These are phyloP conservation scores for Mycosarcoma mackinlayi DNA, from an alignment of 1,284 basidiomycete species.

Conservation along the genomic window DNA sequence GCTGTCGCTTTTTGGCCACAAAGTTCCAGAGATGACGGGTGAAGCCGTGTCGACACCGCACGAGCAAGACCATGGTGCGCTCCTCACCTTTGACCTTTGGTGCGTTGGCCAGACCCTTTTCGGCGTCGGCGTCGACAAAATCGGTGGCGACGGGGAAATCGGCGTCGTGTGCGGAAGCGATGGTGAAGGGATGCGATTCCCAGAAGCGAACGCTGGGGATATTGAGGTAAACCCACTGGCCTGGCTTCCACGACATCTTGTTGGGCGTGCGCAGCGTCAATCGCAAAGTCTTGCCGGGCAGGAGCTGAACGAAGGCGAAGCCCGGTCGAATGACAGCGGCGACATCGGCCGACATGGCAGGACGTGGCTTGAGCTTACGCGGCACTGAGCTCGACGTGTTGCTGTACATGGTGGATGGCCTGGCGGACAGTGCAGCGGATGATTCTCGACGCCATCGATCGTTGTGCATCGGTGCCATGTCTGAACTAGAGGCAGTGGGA, in stretches of 20 bases:
- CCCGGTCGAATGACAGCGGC: slow-evolving; percentile 70
- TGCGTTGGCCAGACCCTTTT: slow-evolving; percentile 28
- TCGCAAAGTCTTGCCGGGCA: slow-evolving; percentile 82
- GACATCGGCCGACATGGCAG: slow-evolving; percentile 60
- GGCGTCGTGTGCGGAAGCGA: slow-evolving; percentile 76
- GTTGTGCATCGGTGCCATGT: slow-evolving; percentile 8
- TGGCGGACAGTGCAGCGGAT: slow-evolving; percentile 15
- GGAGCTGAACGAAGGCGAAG: slow-evolving; percentile 80
- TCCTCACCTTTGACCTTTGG: slow-evolving; percentile 69
- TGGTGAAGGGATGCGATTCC: slow-evolving; percentile 84
- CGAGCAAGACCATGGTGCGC: slow-evolving; percentile 77
- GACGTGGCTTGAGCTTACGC: slow-evolving; percentile 38
- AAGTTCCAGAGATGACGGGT: slow-evolving; percentile 79
- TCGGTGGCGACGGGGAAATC: slow-evolving; percentile 52
- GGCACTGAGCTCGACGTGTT: slow-evolving; percentile 14
- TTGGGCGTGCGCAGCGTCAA: slow-evolving; percentile 76
- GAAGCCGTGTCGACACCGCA: slow-evolving; percentile 82
- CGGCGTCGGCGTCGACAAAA: slow-evolving; percentile 45
- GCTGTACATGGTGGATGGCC: slow-evolving; percentile 43
- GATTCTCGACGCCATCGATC: slow-evolving; percentile 20
- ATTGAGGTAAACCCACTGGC: slow-evolving; percentile 81
- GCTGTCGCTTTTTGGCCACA: slow-evolving; percentile 53
- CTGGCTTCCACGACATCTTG: slow-evolving; percentile 76
- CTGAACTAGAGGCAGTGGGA: slow-evolving; percentile 1
- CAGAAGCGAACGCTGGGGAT: slow-evolving; percentile 78